Conservation (phyloP, 495 filamentous ascomycete species). For the Penicillium robsamsonii region DNA sequence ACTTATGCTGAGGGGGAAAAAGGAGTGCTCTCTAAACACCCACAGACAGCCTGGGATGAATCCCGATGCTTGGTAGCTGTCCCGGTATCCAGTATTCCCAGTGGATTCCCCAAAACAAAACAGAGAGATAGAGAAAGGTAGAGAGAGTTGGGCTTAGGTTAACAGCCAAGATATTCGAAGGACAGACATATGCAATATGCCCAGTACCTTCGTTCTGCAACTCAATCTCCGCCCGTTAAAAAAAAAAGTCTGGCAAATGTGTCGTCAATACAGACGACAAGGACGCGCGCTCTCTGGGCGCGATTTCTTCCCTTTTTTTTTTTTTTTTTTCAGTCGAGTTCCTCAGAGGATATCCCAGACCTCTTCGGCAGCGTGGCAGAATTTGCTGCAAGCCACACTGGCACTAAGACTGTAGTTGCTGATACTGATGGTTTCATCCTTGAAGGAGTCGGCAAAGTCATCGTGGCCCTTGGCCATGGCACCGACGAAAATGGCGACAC, state of each 20-base stretch:
- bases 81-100: constrained; percentile 1
- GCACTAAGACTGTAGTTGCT: constrained; percentile 97
- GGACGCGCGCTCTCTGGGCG: constrained; percentile 16
- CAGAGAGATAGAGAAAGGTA: constrained; percentile 8
- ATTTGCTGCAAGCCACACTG: constrained; percentile 97
- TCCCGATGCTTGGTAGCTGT: constrained; percentile 12
- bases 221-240: constrained; percentile 22
- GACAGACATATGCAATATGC: not conserved
- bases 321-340: not conserved
- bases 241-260: constrained; percentile 9
- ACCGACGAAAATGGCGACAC: constrained; percentile 94
- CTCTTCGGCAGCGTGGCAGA: constrained; percentile 97
- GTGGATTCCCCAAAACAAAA: constrained; percentile 7
- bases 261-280: constrained; percentile 9
- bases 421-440: constrained; percentile 96
- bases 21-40: constrained; percentile 1
- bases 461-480: constrained; percentile 97
- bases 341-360: constrained; percentile 84
- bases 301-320: constrained; percentile 13
- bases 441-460: constrained; percentile 90
- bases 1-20: constrained; percentile 20
- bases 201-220: constrained; percentile 1
- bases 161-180: constrained; percentile 13
- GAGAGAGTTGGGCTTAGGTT: constrained; percentile 7
- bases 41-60: constrained; percentile 7